Conservation (phyloP, 805 yeast genomes). For the Barnettozyma pratensis region DNA sequence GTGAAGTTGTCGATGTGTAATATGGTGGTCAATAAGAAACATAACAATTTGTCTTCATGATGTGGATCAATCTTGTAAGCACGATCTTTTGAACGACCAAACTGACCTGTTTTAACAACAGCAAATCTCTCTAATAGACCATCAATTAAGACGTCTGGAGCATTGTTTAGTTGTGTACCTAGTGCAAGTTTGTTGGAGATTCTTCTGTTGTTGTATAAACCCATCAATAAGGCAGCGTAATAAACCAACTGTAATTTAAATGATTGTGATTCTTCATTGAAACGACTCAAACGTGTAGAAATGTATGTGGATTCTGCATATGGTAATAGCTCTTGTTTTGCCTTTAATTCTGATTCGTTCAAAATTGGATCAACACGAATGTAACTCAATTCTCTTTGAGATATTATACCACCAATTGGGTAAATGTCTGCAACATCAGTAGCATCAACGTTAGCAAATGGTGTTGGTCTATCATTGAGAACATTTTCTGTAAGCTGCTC, state of each 20-base stretch:
- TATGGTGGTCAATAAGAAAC: slow-evolving; percentile 67
- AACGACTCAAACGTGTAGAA: slow-evolving; percentile 35
- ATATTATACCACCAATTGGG: slow-evolving; percentile 66
- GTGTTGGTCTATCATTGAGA: slow-evolving; percentile 76
- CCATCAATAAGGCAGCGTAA: slow-evolving; percentile 74
- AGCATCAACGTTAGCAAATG: slow-evolving; percentile 72
- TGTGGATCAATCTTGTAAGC: slow-evolving; percentile 83
- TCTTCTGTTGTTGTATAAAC: slow-evolving; percentile 72
- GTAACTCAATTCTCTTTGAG: slow-evolving; percentile 54
- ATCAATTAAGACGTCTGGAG: slow-evolving; percentile 70
- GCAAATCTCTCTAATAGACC: slow-evolving; percentile 72
- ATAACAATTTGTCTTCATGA: slow-evolving; percentile 79
- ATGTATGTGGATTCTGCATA: slow-evolving; percentile 53
- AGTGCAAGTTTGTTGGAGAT: slow-evolving; percentile 53
- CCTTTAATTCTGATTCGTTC: slow-evolving; percentile 45
- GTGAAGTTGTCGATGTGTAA: slow-evolving; percentile 72
- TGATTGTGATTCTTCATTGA: slow-evolving; percentile 40
- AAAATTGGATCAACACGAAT: slow-evolving; percentile 62
- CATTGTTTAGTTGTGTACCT: slow-evolving; percentile 55
- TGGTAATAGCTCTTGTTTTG: slow-evolving; percentile 58
- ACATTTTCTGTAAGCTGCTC: slow-evolving; percentile 53
- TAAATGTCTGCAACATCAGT: slow-evolving; percentile 78
- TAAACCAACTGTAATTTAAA: slow-evolving; percentile 66
- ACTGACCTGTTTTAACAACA: slow-evolving; percentile 52
- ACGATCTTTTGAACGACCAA: slow-evolving; percentile 71